These are phyloP conservation scores for Kernera saxatilis DNA, from an alignment of 345 rosid genomes.

Conservation along the genomic window DNA sequence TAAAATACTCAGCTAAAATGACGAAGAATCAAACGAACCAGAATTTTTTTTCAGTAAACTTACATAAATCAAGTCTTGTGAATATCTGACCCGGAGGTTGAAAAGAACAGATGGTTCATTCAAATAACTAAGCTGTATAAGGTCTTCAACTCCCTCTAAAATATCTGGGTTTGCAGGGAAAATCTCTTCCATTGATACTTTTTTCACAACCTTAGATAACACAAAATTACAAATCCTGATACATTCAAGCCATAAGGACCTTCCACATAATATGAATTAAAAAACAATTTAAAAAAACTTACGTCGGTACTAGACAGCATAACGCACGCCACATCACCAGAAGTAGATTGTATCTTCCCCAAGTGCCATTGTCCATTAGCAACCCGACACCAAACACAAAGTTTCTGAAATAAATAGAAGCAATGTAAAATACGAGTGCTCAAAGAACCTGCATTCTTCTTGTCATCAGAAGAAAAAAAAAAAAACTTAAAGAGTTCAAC, in stretches of 20 bases:
- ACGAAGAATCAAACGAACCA: background rate
- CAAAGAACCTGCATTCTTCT: background rate
- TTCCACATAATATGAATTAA: background rate
- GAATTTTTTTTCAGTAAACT: slow-evolving; percentile 37
- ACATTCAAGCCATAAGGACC: background rate
- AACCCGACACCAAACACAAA: slow-evolving; percentile 67
- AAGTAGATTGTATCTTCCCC: slow-evolving; percentile 64
- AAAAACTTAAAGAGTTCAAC: too few relatives aligned
- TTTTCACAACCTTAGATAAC: slow-evolving; percentile 51
- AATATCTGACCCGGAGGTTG: slow-evolving; percentile 72
- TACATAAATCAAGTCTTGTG: slow-evolving; percentile 73
- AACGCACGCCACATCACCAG: slow-evolving; percentile 49
- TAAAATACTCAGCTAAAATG: background rate
- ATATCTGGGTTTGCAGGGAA: slow-evolving; percentile 93
- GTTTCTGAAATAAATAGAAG: slow-evolving; percentile 46
- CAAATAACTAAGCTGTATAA: slow-evolving; percentile 85
- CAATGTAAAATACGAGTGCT: background rate
- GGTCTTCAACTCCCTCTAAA: slow-evolving; percentile 82
- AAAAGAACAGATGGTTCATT: slow-evolving; percentile 91
- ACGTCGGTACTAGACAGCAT: slow-evolving; percentile 57
- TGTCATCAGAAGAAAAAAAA: background rate
- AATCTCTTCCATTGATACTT: slow-evolving; percentile 60
- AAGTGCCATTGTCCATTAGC: slow-evolving; percentile 53
- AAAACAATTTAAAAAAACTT: slow-evolving; percentile 26
- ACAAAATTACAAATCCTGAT: background rate